These are phyloP conservation scores for Neurospora hispaniola DNA, from an alignment of 495 filamentous ascomycete species.

Conservation along the genomic window DNA sequence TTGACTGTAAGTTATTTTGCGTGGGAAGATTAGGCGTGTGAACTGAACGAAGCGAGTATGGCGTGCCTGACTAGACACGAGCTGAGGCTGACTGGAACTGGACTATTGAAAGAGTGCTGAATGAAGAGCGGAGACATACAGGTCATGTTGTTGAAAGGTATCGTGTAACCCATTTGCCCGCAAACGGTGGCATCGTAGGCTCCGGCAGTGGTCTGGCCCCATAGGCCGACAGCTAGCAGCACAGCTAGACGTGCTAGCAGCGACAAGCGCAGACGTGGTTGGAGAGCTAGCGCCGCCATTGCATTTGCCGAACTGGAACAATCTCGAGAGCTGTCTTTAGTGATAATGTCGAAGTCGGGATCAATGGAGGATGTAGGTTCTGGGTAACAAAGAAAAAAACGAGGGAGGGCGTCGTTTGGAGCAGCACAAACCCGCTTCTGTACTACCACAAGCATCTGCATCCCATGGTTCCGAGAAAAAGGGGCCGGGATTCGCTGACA, in stretches of 20 bases:
- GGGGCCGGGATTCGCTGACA: not conserved
- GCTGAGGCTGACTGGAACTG: not conserved
- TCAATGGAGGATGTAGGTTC: not conserved
- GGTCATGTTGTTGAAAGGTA: conserved; percentile 9
- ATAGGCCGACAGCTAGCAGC: conserved; percentile 3
- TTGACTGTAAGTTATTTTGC: conserved; percentile 4
- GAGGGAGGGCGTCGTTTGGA: not conserved
- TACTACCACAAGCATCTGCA: not conserved
- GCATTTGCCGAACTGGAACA: not conserved
- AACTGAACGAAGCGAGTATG: not conserved
- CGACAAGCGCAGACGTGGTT: not conserved
- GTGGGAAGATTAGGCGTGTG: not conserved
- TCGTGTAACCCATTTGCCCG: conserved; percentile 15
- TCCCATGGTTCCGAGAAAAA: not conserved
- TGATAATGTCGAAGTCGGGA: not conserved
- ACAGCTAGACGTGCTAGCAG: not conserved
- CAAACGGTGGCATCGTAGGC: conserved; percentile 17
- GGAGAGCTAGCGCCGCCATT: not conserved
- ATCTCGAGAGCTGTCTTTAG: not conserved
- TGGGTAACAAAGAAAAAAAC: not conserved
- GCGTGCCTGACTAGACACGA: not conserved
- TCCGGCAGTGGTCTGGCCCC: conserved; percentile 6
- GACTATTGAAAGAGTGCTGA: not conserved
- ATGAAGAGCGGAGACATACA: conserved; percentile 10
- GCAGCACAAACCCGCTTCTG: not conserved